Evolutionary conservation across 495 filamentous ascomycete genomes (phyloP).

Genomic region (Letharia lupina): DNA sequence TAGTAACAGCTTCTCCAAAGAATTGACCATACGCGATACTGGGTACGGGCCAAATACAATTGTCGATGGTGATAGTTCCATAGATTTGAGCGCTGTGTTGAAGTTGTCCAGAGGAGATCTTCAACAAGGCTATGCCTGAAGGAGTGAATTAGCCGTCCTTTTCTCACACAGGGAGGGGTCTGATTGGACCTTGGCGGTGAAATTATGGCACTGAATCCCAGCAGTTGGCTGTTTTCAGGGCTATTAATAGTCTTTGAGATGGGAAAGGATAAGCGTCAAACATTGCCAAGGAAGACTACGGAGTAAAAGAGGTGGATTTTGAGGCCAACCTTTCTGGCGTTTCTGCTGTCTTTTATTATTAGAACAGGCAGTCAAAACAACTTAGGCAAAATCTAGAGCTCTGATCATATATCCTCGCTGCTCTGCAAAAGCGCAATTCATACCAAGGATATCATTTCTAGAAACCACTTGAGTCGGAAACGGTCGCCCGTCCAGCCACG

Average conservation of each 20-base stretch:
- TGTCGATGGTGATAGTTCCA: neutral
- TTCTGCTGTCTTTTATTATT: conserved; percentile 6
- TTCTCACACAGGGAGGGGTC: neutral
- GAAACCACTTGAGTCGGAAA: neutral
- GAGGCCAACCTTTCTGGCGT: neutral
- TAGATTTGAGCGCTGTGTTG: neutral
- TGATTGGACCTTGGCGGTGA: neutral
- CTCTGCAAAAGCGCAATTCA: neutral
- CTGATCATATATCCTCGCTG: neutral
- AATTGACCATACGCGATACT: neutral
- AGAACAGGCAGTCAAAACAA: conserved; percentile 4
- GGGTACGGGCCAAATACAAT: neutral
- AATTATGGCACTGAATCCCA: neutral
- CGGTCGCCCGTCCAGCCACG: neutral
- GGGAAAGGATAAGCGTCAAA: conserved; percentile 10
- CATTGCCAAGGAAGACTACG: neutral
- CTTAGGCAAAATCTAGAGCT: neutral
- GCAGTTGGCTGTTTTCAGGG: neutral
- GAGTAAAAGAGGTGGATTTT: conserved; percentile 5
- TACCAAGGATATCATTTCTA: neutral
- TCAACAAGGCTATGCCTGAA: conserved; percentile 1
- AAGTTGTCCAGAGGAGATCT: neutral
- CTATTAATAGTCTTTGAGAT: conserved; percentile 10
- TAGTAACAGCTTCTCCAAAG: neutral
- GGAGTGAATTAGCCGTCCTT: conserved; percentile 14